Evolutionary conservation across 2,329 filamentous ascomycete species (phyloP).

Genomic region (Penicillium sclerotigenum): DNA sequence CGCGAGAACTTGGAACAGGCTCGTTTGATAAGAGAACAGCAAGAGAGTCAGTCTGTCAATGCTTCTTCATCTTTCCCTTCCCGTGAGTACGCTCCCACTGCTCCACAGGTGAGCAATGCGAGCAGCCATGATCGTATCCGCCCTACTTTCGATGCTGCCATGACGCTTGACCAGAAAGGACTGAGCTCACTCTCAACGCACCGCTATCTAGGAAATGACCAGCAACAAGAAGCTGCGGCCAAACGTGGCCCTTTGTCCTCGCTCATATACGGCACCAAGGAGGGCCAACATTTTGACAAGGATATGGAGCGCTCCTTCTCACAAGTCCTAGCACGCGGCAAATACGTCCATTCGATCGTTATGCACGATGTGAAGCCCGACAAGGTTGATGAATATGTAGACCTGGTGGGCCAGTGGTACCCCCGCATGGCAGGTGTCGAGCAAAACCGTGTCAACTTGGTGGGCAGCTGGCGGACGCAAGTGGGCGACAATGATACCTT

Average conservation of each 20-base stretch:
- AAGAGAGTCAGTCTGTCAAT: constrained; percentile 73
- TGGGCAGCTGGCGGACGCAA: constrained; percentile 97
- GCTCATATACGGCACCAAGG: constrained; percentile 94
- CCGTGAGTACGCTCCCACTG: constrained; percentile 45
- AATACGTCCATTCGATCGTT: constrained; percentile 97
- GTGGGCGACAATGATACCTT: constrained; percentile 97
- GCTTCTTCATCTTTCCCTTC: constrained; percentile 43
- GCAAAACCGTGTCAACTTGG: constrained; percentile 91
- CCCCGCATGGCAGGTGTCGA: constrained; percentile 78
- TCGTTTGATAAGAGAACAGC: constrained; percentile 71
- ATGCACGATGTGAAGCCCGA: constrained; percentile 95
- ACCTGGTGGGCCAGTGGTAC: constrained; percentile 88
- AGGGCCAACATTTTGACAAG: constrained; percentile 88
- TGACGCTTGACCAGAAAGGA: constrained; percentile 44
- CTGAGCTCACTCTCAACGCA: constrained; percentile 60
- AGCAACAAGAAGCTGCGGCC: constrained; percentile 57
- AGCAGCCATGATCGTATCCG: constrained; percentile 30
- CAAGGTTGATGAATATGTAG: constrained; percentile 90
- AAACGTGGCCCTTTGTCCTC: constrained; percentile 75
- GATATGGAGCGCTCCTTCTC: constrained; percentile 96
- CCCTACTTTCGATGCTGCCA: constrained; percentile 41
- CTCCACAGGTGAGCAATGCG: constrained; percentile 48
- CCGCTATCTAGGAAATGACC: constrained; percentile 54
- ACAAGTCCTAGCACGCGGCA: constrained; percentile 88
- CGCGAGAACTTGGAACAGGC: constrained; percentile 74